Evolutionary conservation across 495 filamentous ascomycete genomes (phyloP).

Genomic region (Apiosordaria backusii): DNA sequence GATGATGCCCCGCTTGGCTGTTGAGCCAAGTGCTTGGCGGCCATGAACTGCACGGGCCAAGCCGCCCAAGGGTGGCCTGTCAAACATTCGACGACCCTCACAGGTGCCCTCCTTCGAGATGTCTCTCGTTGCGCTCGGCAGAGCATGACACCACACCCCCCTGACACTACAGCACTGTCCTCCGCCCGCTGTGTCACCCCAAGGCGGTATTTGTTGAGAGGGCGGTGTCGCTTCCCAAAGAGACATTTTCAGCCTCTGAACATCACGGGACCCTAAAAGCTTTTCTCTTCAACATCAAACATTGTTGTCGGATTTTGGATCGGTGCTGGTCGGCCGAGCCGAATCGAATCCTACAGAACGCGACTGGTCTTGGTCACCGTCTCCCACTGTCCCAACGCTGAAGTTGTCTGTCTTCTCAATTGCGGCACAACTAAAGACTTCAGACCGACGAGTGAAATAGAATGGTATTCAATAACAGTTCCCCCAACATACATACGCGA

Average conservation of each 20-base stretch:
- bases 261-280: background rate
- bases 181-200: background rate
- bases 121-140: too few relatives aligned
- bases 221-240: background rate
- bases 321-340: background rate
- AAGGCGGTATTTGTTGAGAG: background rate
- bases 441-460: background rate
- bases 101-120: too few relatives aligned
- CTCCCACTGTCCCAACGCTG: too few relatives aligned
- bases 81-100: background rate
- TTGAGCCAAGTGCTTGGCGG: constrained; percentile 1
- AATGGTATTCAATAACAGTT: background rate
- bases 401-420: too few relatives aligned
- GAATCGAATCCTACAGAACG: background rate
- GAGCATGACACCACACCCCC: background rate
- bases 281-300: background rate
- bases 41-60: background rate
- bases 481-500: background rate
- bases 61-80: constrained; percentile 3
- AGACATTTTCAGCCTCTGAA: background rate
- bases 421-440: too few relatives aligned
- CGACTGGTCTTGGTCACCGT: too few relatives aligned
- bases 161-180: background rate
- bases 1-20: background rate
- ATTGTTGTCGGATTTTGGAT: background rate